These are phyloP conservation scores for Collybiopsis confluens DNA, from an alignment of 768 basidiomycete species.

Conservation along the genomic window DNA sequence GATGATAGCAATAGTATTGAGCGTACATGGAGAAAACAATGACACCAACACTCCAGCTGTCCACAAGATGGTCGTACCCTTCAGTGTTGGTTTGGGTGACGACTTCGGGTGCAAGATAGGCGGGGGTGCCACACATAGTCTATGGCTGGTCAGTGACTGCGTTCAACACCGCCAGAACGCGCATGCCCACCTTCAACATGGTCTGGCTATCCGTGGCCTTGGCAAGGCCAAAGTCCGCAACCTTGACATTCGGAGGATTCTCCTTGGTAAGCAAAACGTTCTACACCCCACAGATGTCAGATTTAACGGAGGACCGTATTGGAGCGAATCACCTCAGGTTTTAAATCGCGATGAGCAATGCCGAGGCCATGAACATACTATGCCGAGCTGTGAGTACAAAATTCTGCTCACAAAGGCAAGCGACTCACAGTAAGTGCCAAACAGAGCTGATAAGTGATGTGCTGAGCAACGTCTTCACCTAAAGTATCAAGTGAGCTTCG, in stretches of 20 bases:
- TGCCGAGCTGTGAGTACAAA: conserved; percentile 1
- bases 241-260: conserved; percentile 70
- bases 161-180: conserved; percentile 2
- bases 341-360: conserved; percentile 90
- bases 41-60: conserved; percentile 95
- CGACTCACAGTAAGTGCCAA: conserved; percentile 63
- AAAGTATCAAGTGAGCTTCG: conserved; percentile 9
- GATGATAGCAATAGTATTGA: not conserved
- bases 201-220: conserved; percentile 83
- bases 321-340: conserved; percentile 75
- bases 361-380: conserved; percentile 69
- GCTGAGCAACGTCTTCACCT: conserved; percentile 56
- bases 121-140: conserved; percentile 97
- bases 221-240: conserved; percentile 95
- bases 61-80: conserved; percentile 87
- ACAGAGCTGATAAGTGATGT: conserved; percentile 82
- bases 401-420: not conserved
- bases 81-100: conserved; percentile 57
- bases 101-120: conserved; percentile 92
- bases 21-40: conserved; percentile 88
- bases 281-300: conserved; percentile 27
- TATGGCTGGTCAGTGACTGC: conserved; percentile 22
- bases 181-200: conserved; percentile 58
- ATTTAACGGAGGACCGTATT: conserved; percentile 12
- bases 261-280: conserved; percentile 81